Evolutionary conservation across 768 basidiomycete species (phyloP), one percentile per base, ranked within the genome.

Genomic region (Coprinopsis strossmayeri): DNA sequence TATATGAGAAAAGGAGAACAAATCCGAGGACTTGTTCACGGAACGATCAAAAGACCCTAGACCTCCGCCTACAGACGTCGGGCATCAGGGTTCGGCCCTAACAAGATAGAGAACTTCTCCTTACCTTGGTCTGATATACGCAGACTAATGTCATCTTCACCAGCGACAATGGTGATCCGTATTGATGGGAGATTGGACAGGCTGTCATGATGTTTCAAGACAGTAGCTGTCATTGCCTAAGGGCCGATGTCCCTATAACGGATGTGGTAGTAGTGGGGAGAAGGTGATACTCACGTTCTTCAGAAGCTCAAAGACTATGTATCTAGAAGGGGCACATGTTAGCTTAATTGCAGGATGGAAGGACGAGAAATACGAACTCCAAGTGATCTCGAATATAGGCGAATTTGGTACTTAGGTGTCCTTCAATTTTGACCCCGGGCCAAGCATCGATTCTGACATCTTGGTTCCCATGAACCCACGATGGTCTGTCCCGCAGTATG

Each of bases 41-140:
- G 59, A 61, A 51, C 64, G 67, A 48, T 76, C 66, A 5, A 74
- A 59, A 17, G 69, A 72, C 37, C 67, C 61, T 5, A 93, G 72
- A 1, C 91, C 90, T 2, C 89, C 87, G 30, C 89, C 91, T 86
- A 60, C 18, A 38, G 35, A 38, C n/a, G n/a, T n/a, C n/a, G n/a
- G n/a, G n/a, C n/a, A n/a, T n/a, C n/a, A n/a, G n/a, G n/a, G n/a
- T n/a, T n/a, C n/a, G n/a, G n/a, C n/a, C n/a, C n/a, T n/a, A n/a
- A n/a, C n/a, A n/a, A n/a, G n/a, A n/a, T n/a, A n/a, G n/a, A n/a
- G n/a, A n/a, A n/a, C n/a, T n/a, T n/a, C n/a, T n/a, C n/a, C n/a
- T 30, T 47, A 83, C 91, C 92, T 78, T 89, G 82, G 61, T 95
- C 91, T n/a, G 91, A 91, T 68, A 95, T 84, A 32, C 91, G 83